Base-by-base conservation (phyloP, 1,139 yeast species). In the Meyerozyma elateridarum region DNA sequence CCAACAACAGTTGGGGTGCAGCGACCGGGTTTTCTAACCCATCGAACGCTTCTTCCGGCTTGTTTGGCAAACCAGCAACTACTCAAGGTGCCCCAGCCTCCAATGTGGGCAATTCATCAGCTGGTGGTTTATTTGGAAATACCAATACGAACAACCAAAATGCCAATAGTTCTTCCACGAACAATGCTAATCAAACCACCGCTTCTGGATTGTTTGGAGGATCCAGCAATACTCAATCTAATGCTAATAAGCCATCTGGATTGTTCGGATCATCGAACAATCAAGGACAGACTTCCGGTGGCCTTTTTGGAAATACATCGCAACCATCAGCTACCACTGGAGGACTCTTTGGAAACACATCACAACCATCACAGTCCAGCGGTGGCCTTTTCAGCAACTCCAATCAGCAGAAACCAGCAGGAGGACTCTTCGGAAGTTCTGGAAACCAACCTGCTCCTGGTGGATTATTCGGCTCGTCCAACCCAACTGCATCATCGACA, bases 71-170 rank as follows among this genome's bases (percentile, higher is more conserved):
- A n/a, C 20, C 42, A 7, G 21, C 40, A 28, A 24, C 22, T n/a
- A n/a, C n/a, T n/a, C n/a, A n/a, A n/a, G n/a, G n/a, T n/a, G n/a
- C n/a, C n/a, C n/a, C n/a, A n/a, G n/a, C n/a, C n/a, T n/a, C n/a
- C n/a, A n/a, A n/a, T n/a, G n/a, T n/a, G n/a, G n/a, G n/a, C n/a
- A n/a, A n/a, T n/a, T 25, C 37, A 4, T 22, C 46, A 8, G 14
- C 18, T 18, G 47, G 48, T 14, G 49, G 53, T 5, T 35, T 56
- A 12, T 55, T 57, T 39, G 60, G 49, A 3, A 39, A 36, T 28
- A 30, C 43, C 22, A 31, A 24, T 24, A 18, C 30, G 5, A n/a
- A 26, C 32, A 30, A 30, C 25, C 18, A 15, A 4, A 15, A 15
- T 14, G 27, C 18, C n/a, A 24, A 24, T 8, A 8, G 9, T 15